These are phyloP conservation scores for Zymoseptoria crescenta DNA, from an alignment of 2,329 filamentous ascomycete genomes.

Conservation along the genomic window DNA sequence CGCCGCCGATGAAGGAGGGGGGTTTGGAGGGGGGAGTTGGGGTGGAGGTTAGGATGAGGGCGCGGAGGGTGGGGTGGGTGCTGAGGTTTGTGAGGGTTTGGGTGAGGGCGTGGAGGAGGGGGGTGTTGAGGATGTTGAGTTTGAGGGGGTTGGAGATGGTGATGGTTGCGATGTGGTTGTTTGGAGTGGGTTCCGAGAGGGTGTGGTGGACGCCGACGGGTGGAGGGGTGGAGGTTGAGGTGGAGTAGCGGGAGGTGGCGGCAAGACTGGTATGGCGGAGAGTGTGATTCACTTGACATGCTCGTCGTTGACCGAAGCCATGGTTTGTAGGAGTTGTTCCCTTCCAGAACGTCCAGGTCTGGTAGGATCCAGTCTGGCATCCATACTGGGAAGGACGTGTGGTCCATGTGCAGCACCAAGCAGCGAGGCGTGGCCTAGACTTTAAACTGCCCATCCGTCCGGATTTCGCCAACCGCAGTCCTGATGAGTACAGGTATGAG, in stretches of 20 bases:
- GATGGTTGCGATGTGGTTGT: conserved; percentile 16
- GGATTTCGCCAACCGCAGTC: neutral
- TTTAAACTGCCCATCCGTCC: neutral
- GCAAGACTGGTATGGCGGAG: neutral
- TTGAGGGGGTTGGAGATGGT: conserved; percentile 22
- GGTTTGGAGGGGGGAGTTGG: conserved; percentile 16
- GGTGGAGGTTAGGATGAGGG: conserved; percentile 21
- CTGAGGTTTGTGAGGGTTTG: conserved; percentile 12
- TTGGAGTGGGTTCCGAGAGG: neutral
- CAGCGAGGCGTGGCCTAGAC: neutral
- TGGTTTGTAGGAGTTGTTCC: neutral
- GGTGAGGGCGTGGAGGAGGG: conserved; percentile 16
- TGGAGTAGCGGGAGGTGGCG: neutral
- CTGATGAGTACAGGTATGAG: neutral
- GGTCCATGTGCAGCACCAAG: neutral
- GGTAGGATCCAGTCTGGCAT: neutral
- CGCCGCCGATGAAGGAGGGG: conserved; percentile 25
- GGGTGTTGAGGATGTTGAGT: conserved; percentile 22
- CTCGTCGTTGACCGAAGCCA: neutral
- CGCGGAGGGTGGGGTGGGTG: conserved; percentile 12
- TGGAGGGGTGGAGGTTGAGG: neutral
- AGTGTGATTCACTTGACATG: neutral
- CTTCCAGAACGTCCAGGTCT: neutral
- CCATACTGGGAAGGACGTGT: neutral
- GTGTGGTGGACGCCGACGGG: neutral